Evolutionary conservation across 768 basidiomycete genomes (phyloP), one percentile per base, ranked within the genome.

Genomic region (Kondoa malvinella): DNA sequence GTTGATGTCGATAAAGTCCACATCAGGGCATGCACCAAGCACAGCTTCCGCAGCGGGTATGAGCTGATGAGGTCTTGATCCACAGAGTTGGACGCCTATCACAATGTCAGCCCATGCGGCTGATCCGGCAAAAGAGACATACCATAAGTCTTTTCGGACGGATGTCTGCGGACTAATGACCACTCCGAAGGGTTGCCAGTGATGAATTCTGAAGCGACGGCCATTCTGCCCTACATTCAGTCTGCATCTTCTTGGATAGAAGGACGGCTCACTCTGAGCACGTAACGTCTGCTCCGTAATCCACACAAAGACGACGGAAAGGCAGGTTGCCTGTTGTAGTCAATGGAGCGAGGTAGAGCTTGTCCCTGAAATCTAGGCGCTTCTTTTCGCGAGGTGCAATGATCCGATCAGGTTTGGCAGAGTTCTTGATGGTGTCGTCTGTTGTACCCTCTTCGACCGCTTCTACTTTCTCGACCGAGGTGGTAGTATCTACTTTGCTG

Each of bases 281-380:
- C 1, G 65, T 16, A 66, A 97, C 95, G 71, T 94, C 92, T 1
- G 87, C 90, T 16, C 94, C 94, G 68, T 87, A 85, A 29, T 83
- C 80, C 8, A 88, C 85, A 72, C 91, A 95, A 4, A 97, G 78
- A 14, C 92, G 83, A 21, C 95, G 85, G 81, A 97, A 99, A 1
- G 95, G 95, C 87, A 97, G 77, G 74, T 99, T 97, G 16, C 94
- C 94, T 50, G 92, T 91, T 0, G 94, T 97, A 0, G 94, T 96
- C 25, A 97, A 78, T 1, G 94, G 94, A 1, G 85, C 85, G 3
- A 86, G 80, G 75, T 86, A 97, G 0, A 88, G 87, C 77, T 89
- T 89, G 1, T 87, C 89, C 4, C 80, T 77, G 89, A 92, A 97
- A 73, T 88, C 78, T 57, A 97, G 75, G 64, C 89, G 80, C 75